Conservation (phyloP, 1,284 basidiomycete species). For the Ustilago bromivora region DNA sequence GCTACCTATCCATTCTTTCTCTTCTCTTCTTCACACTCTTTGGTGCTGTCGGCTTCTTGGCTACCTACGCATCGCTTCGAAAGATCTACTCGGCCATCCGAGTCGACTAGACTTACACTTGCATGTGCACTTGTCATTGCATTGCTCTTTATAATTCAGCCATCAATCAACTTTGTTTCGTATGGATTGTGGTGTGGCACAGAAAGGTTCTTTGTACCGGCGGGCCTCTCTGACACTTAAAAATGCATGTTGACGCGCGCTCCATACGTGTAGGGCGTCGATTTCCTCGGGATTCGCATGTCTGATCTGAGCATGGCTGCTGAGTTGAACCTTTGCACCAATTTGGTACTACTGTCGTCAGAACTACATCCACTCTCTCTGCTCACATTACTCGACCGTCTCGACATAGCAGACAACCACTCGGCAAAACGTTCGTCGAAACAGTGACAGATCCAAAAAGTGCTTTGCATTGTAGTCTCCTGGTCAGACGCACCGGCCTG, state of each 20-base stretch:
- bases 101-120: conserved; percentile 48
- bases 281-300: conserved; percentile 23
- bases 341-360: not conserved
- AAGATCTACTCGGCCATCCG: conserved; percentile 63
- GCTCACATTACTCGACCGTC: not conserved
- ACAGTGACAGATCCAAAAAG: not conserved
- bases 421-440: not conserved
- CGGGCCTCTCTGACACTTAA: not conserved
- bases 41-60: conserved; percentile 71
- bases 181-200: not conserved
- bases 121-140: not conserved
- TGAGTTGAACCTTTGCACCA: not conserved
- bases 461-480: not conserved
- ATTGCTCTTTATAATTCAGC: not conserved
- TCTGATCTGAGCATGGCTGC: not conserved
- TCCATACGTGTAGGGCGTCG: not conserved
- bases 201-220: not conserved
- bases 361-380: not conserved
- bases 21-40: conserved; percentile 89
- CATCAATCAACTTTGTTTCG: not conserved
- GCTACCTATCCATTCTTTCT: conserved; percentile 87
- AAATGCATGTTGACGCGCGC: conserved; percentile 7
- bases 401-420: not conserved
- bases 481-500: not conserved
- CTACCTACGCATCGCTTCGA: conserved; percentile 55